phyloP scores from a whole-genome alignment of 495 filamentous ascomycete species.

The Xylaria intraflava region DNA sequence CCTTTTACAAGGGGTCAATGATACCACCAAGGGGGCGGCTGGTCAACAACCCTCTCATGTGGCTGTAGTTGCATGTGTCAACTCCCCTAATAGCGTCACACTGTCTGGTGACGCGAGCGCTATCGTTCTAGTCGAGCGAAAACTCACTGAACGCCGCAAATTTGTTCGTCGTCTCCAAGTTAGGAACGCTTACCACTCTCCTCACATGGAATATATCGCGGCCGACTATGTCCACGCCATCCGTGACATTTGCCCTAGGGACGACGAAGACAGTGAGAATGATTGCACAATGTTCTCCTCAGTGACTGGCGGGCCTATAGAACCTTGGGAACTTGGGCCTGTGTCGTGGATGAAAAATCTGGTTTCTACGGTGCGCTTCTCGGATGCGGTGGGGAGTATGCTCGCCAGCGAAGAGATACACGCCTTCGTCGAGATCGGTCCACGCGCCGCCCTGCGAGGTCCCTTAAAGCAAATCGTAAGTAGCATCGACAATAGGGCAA shows the following conservation, averaged over 20 bases:
- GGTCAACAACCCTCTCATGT: too few species aligned
- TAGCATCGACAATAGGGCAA: constrained; percentile 14
- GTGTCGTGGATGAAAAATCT: constrained; percentile 43
- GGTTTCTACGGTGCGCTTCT: constrained; percentile 38
- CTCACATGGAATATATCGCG: constrained; percentile 37
- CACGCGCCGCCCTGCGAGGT: constrained; percentile 41
- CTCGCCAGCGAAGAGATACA: constrained; percentile 17
- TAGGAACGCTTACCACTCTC: constrained; percentile 38
- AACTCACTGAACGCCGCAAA: constrained; percentile 24
- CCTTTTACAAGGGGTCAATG: too few species aligned
- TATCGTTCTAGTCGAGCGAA: constrained; percentile 28
- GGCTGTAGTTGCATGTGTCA: constrained; percentile 44
- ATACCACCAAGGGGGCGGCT: constrained; percentile 14
- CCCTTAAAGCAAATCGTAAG: constrained; percentile 48
- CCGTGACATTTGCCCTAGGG: not conserved
- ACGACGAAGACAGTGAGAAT: too few species aligned
- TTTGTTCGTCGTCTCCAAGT: constrained; percentile 35
- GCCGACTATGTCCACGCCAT: constrained; percentile 26
- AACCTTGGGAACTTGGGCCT: constrained; percentile 10
- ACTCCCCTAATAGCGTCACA: constrained; percentile 42
- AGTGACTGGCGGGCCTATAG: constrained; percentile 21
- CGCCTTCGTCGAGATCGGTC: constrained; percentile 33
- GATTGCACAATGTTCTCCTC: constrained; percentile 20
- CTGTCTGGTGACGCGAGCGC: constrained; percentile 34
- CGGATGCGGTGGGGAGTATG: constrained; percentile 32